A percentile compares a stretch with the other conserved stretches of the same genome.
Evolutionary conservation across 805 yeast species (phyloP).

Genomic region (Dipodascus geniculatus): DNA sequence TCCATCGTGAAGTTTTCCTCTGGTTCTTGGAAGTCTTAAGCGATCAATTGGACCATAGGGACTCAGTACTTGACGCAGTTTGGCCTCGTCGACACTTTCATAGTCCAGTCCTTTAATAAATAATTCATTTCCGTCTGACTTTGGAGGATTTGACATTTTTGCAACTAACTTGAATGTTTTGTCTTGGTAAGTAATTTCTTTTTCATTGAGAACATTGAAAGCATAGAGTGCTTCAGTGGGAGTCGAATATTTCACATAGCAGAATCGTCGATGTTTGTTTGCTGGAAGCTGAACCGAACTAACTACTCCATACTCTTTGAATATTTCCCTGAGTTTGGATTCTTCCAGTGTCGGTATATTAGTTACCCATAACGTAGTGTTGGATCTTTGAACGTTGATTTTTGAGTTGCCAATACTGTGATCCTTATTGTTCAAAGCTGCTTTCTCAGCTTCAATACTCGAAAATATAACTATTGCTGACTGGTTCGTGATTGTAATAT

Average conservation of each 20-base stretch:
- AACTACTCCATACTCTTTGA: constrained; percentile 32
- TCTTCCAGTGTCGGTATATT: constrained; percentile 55
- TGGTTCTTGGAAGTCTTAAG: constrained; percentile 36
- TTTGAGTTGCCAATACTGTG: neutral
- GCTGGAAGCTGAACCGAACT: constrained; percentile 55
- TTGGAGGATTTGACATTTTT: neutral
- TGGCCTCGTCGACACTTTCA: constrained; percentile 27
- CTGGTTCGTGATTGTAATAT: neutral
- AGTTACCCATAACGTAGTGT: constrained; percentile 57
- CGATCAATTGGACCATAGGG: constrained; percentile 43
- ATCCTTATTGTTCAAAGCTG: neutral
- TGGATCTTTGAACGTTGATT: neutral
- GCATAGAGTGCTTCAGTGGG: constrained; percentile 37
- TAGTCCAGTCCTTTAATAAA: constrained; percentile 43
- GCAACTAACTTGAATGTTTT: neutral
- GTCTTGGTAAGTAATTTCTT: neutral
- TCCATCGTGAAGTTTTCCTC: constrained; percentile 39
- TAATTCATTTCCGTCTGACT: constrained; percentile 29
- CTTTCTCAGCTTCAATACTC: neutral
- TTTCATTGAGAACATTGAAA: constrained; percentile 15
- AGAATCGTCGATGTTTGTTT: constrained; percentile 51
- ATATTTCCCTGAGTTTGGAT: constrained; percentile 29
- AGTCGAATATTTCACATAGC: constrained; percentile 50
- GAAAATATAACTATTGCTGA: neutral
- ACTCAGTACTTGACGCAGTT: constrained; percentile 32